Evolutionary conservation across 2,329 filamentous ascomycete genomes (phyloP).

Genomic region (Elsinoe necatrix): DNA sequence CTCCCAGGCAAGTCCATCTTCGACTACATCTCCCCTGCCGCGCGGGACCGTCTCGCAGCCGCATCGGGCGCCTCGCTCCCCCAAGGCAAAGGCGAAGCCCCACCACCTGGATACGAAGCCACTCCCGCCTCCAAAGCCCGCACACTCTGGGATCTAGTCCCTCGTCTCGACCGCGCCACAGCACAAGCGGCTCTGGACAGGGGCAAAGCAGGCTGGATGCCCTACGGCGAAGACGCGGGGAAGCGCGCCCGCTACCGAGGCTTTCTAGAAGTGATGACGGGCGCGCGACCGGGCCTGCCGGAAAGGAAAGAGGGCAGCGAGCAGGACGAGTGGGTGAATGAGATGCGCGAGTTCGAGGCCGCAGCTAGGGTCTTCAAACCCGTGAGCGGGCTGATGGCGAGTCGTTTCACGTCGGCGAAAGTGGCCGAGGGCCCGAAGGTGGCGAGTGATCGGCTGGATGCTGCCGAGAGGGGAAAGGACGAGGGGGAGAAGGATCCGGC

Average conservation of each 20-base stretch:
- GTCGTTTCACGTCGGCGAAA: conserved; percentile 72
- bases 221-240: conserved; percentile 71
- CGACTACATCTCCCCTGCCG: conserved; percentile 73
- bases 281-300: conserved; percentile 51
- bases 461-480: conserved; percentile 18
- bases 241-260: conserved; percentile 74
- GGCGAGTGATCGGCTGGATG: conserved; percentile 27
- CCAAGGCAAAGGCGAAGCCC: conserved; percentile 63
- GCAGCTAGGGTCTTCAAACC: conserved; percentile 80
- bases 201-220: conserved; percentile 57
- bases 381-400: conserved; percentile 85
- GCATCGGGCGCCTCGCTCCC: conserved; percentile 72
- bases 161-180: conserved; percentile 33
- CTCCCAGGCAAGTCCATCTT: conserved; percentile 92
- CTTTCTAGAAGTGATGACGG: conserved; percentile 72
- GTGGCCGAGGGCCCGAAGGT: conserved; percentile 21
- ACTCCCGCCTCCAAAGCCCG: conserved; percentile 56
- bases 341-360: conserved; percentile 69
- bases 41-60: conserved; percentile 66
- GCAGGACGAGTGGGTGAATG: conserved; percentile 68
- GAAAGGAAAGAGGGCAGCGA: conserved; percentile 44
- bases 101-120: conserved; percentile 54
- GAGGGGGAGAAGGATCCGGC: conserved; percentile 52
- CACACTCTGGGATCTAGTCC: conserved; percentile 43
- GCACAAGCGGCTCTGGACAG: conserved; percentile 41